Evolutionary conservation across 495 filamentous ascomycete genomes (phyloP).

Genomic region (Xylaria nigripes): DNA sequence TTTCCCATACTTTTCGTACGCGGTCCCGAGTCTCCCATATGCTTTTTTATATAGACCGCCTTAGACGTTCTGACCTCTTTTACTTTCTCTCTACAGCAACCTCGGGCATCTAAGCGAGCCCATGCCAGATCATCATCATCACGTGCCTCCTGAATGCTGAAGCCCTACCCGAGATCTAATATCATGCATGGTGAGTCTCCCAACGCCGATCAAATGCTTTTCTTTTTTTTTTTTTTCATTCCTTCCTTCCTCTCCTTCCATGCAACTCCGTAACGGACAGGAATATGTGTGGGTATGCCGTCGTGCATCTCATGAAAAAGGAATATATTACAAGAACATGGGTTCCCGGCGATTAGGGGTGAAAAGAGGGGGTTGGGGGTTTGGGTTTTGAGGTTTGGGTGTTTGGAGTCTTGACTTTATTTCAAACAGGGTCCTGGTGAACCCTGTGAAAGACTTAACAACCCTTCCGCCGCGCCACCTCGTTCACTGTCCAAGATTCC

Average conservation of each 20-base stretch:
- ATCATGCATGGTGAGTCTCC: background rate
- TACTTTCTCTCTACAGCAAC: too few species aligned
- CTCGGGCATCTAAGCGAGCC: too few species aligned
- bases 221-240: too few species aligned
- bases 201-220: constrained; percentile 7
- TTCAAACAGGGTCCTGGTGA: constrained; percentile 6
- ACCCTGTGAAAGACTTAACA: constrained; percentile 25
- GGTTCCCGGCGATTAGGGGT: background rate
- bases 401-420: background rate
- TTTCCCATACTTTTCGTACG: too few species aligned
- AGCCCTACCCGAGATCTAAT: too few species aligned
- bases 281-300: background rate
- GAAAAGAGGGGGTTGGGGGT: too few species aligned
- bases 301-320: background rate
- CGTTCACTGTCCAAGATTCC: constrained; percentile 9
- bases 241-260: too few species aligned
- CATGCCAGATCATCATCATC: background rate
- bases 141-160: too few species aligned
- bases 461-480: constrained; percentile 25
- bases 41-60: too few species aligned
- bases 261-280: background rate
- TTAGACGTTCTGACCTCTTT: too few species aligned
- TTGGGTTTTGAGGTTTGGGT: too few species aligned
- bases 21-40: too few species aligned
- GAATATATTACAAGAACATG: background rate